A percentile compares a stretch with the other conserved stretches of the same genome.
phyloP scores from a whole-genome alignment of 192 early-diverging fungal genomes.

The Powellomyces hirtus region DNA sequence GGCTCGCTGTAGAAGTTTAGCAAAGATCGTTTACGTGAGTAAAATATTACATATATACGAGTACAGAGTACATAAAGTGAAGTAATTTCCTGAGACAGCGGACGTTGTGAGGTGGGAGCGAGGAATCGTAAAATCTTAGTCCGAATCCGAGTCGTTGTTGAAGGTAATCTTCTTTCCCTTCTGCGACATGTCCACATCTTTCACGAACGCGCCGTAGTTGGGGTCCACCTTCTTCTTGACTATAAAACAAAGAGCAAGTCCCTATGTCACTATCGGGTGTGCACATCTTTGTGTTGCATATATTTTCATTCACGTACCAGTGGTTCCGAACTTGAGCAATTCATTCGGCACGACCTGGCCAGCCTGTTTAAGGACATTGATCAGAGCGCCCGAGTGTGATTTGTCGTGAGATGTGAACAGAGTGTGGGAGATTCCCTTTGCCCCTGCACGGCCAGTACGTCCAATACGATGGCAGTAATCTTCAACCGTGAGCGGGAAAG shows the following conservation, averaged over 20 bases:
- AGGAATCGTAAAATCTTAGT: too few relatives aligned
- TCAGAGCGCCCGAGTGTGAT: slow-evolving; percentile 69
- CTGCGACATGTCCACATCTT: slow-evolving; percentile 76
- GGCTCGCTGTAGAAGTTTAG: too few relatives aligned
- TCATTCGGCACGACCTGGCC: slow-evolving; percentile 81
- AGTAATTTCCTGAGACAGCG: too few relatives aligned
- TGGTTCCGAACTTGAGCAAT: slow-evolving; percentile 89
- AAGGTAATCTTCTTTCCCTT: slow-evolving; percentile 94
- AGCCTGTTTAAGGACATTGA: slow-evolving; percentile 89
- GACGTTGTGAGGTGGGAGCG: too few relatives aligned
- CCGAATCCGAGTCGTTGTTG: slow-evolving; percentile 30
- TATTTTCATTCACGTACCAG: slow-evolving; percentile 34
- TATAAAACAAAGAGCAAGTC: neutral
- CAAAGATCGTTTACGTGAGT: too few relatives aligned
- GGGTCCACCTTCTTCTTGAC: slow-evolving; percentile 97
- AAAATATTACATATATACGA: too few relatives aligned
- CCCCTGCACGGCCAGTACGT: slow-evolving; percentile 92
- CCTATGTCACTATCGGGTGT: neutral
- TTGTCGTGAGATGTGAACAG: slow-evolving; percentile 92
- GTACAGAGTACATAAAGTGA: too few relatives aligned
- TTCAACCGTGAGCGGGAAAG: slow-evolving; percentile 96
- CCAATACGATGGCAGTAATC: slow-evolving; percentile 74
- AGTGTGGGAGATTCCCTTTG: slow-evolving; percentile 86
- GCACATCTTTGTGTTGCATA: neutral
- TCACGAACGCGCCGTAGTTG: slow-evolving; percentile 93